Conservation (phyloP, 345 rosid genomes). For the Mercurialis annua region DNA sequence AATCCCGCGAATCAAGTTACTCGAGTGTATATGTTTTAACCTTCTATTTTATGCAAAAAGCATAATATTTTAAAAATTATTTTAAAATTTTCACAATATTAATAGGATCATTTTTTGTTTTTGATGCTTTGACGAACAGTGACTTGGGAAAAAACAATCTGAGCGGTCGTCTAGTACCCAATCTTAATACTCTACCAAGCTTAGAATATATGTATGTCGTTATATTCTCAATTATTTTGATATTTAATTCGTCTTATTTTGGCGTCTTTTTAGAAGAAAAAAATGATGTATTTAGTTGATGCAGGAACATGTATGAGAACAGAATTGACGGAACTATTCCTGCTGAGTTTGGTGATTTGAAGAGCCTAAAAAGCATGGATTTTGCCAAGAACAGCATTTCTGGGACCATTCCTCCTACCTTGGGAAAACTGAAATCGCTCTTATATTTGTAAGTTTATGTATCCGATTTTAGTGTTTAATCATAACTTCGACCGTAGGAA, state of each 20-base stretch:
- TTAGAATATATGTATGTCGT: constrained; percentile 68
- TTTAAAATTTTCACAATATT: too few species aligned
- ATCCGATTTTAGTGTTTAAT: too few species aligned
- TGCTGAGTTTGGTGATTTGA: constrained; percentile 65
- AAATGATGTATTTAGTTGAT: neutral
- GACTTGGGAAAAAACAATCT: constrained; percentile 74
- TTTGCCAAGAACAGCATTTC: constrained; percentile 72
- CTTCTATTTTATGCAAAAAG: too few species aligned
- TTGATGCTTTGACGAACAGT: constrained; percentile 42
- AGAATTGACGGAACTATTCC: constrained; percentile 74
- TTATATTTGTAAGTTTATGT: constrained; percentile 64
- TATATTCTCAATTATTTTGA: neutral
- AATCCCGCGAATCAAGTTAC: constrained; percentile 67
- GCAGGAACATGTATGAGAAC: constrained; percentile 79
- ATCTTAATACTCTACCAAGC: constrained; percentile 76
- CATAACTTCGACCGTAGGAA: too few species aligned
- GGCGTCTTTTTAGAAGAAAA: neutral
- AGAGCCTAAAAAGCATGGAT: constrained; percentile 79
- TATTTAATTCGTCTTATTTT: constrained; percentile 12
- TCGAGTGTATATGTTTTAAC: neutral
- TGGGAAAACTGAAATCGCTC: constrained; percentile 68
- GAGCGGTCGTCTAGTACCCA: constrained; percentile 69
- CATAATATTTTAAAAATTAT: too few species aligned
- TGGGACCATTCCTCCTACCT: constrained; percentile 59
- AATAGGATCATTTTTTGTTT: neutral